Base-by-base conservation (phyloP, 1,139 yeast genomes). In the Geotrichum citri-aurantii region DNA sequence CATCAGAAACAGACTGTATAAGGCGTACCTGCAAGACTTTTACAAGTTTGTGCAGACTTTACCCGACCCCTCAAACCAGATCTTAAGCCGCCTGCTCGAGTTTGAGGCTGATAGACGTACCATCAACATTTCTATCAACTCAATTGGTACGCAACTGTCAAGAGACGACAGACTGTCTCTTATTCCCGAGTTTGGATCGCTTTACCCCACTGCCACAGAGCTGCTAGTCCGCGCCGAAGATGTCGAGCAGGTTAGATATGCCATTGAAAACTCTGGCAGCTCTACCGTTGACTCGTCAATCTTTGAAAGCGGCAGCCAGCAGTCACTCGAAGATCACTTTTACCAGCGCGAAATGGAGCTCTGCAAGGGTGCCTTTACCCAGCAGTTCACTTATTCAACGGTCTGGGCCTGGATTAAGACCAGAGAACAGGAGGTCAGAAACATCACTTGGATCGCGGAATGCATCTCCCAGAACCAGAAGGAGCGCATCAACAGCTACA, bases 371-470 rank as follows among this genome's bases (percentile, higher is more conserved):
- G 97, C 97, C 0, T 91, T 95, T 73, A 91, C 99, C 47, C 99
- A 93, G 75, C 99, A 93, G 73, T 95, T 95, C 72, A 86, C 97
- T 17, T 82, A 88, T 67, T 82, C 93, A 52, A 86, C 97, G 1
- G 80, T 93, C 59, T 95, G 97, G 93, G 97, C 97, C 5, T 93
- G 97, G 96, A 82, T 95, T 71, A 86, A 91, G 75, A 85, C 96
- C 21, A 88, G 88, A 69, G 99, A 95, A 75, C 99, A 95, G 75
- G 99, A 95, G 74, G 83, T 95, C 62, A 82, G 99, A 74, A 95
- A 95, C 73, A 85, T 95, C 64, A 89, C 98, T 24, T 95, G 99
- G 99, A 92, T 95, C 63, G 96, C 98, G 53, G 99, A 95, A 77
- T 95, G 99, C 77, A 76, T 77, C 63, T 79, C 79, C 19, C 79